Evolutionary conservation across 495 filamentous ascomycete genomes (phyloP), one percentile per base, ranked within the genome.

Genomic region (Penicillium bialowiezense): DNA sequence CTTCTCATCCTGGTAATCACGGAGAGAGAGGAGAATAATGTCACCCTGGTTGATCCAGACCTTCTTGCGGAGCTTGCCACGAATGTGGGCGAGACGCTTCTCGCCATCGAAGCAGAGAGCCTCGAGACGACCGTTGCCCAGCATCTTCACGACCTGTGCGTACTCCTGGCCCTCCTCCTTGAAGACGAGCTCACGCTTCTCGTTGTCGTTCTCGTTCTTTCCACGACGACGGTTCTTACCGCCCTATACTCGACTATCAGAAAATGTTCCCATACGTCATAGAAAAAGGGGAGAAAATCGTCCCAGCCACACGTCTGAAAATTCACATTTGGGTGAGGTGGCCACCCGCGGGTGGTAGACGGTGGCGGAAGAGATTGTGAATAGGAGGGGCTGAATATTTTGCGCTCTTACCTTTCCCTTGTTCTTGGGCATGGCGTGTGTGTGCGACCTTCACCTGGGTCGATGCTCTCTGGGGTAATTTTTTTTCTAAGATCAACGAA

Each of bases 171-270:
- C 93, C 60, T 97, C 93, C 70, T 97, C 93, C 73, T 97, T 97
- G 85, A 97, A 98, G 52, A 89, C 89, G 44, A 98, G 82, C 73
- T 98, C 93, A 67, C 93, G 93, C 84, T 97, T 97, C 79, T 97
- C 92, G 65, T 96, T 96, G 79, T 95, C 91, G 79, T 97, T 97
- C 79, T 98, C 93, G 81, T 98, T 98, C 89, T 97, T 98, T 73
- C 93, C 93, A 74, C 93, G 86, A 77, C 93, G 84, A 68, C 93
- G 78, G 74, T 98, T 98, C 81, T 97, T 98, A 79, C 93, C 93
- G 70, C 93, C 93, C 88, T 97, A 61, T 73, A 56, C n/a, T 41
- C 12, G 20, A 49, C 20, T 51, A 52, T 69, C 51, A 70, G 62
- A 48, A 50, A 55, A 32, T 52, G 41, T 39, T 23, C 14, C 31